These are phyloP conservation scores for Cyberlindnera mycetangii DNA, from an alignment of 805 yeast species.

Conservation along the genomic window DNA sequence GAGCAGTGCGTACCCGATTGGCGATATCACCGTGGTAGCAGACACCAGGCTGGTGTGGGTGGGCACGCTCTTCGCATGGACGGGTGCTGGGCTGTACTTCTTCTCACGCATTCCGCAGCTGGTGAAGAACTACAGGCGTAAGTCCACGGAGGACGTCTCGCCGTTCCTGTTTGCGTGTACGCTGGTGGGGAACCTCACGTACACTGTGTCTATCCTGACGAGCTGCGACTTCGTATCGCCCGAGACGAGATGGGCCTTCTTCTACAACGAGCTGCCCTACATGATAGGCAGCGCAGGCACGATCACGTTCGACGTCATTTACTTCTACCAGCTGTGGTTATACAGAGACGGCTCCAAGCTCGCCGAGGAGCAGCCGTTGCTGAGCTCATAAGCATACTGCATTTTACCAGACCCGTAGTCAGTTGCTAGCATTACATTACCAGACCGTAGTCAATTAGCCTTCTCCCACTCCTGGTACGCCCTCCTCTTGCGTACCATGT, in stretches of 20 bases:
- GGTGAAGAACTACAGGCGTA: slow-evolving; percentile 67
- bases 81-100: slow-evolving; percentile 71
- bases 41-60: slow-evolving; percentile 16
- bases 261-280: slow-evolving; percentile 74
- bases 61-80: slow-evolving; percentile 67
- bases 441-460: too few species aligned
- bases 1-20: slow-evolving; percentile 20
- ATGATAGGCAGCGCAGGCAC: slow-evolving; percentile 87
- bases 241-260: slow-evolving; percentile 42
- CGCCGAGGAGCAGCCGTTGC: slow-evolving; percentile 18
- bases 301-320: slow-evolving; percentile 66
- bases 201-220: slow-evolving; percentile 69
- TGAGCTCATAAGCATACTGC: too few species aligned
- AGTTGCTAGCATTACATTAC: too few species aligned
- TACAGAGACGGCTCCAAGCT: slow-evolving; percentile 22
- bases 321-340: slow-evolving; percentile 57
- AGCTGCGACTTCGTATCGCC: slow-evolving; percentile 50
- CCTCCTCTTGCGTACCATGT: slow-evolving; percentile 42
- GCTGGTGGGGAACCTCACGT: slow-evolving; percentile 70
- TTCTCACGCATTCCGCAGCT: slow-evolving; percentile 84
- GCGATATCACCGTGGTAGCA: slow-evolving; percentile 6
- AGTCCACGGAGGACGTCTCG: slow-evolving; percentile 85
- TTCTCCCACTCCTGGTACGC: slow-evolving; percentile 33
- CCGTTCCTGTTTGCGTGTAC: slow-evolving; percentile 79
- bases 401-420: too few species aligned